These are phyloP conservation scores for Tanacetum coccineum DNA, from an alignment of 129 eudicot species.

Conservation along the genomic window DNA sequence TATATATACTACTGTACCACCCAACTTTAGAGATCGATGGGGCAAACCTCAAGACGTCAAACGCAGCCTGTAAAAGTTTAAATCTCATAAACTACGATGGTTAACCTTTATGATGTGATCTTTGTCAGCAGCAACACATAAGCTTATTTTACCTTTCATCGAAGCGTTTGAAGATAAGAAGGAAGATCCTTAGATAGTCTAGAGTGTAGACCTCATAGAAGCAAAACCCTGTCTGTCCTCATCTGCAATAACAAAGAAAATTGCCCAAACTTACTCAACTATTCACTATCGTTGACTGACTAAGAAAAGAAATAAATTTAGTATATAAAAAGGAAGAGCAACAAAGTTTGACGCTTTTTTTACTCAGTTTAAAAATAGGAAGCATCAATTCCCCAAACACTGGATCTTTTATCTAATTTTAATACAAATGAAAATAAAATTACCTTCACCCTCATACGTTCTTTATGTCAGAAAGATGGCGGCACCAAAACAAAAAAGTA, in stretches of 20 bases:
- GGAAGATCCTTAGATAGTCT: slow-evolving; percentile 99
- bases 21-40: slow-evolving; percentile 71
- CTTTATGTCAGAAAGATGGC: too few species aligned
- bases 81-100: neutral
- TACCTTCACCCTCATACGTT: too few species aligned
- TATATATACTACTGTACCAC: too few species aligned
- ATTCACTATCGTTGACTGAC: neutral
- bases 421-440: too few species aligned
- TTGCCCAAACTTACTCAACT: neutral
- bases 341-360: slow-evolving; percentile 23
- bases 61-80: slow-evolving; percentile 58
- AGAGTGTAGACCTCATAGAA: slow-evolving; percentile 83
- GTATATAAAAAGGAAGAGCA: neutral
- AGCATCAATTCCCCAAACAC: too few species aligned
- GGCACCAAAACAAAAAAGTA: too few species aligned
- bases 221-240: slow-evolving; percentile 75
- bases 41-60: slow-evolving; percentile 77
- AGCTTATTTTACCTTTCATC: slow-evolving; percentile 70
- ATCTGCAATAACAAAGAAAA: slow-evolving; percentile 47
- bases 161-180: slow-evolving; percentile 92
- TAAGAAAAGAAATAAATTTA: neutral
- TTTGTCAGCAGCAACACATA: neutral
- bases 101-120: neutral
- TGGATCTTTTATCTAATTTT: too few species aligned
- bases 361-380: slow-evolving; percentile 17